Evolutionary conservation across 2,329 filamentous ascomycete genomes (phyloP).

Genomic region (Biscogniauxia mediterranea): DNA sequence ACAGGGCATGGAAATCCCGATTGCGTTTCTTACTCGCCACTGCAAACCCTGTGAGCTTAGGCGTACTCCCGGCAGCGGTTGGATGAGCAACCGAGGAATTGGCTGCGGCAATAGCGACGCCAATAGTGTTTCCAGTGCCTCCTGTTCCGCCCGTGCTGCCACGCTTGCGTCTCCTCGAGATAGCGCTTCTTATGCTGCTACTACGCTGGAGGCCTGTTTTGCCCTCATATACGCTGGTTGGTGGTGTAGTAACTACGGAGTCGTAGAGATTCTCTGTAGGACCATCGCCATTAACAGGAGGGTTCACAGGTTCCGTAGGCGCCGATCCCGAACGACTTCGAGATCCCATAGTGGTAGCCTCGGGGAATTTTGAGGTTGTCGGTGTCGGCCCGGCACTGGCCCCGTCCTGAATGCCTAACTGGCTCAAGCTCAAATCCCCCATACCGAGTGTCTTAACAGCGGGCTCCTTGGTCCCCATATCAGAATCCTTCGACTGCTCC

Average conservation of each 20-base stretch:
- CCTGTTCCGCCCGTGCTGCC: conserved; percentile 76
- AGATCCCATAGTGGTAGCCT: conserved; percentile 40
- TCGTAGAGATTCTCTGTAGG: conserved; percentile 47
- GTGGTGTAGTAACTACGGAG: conserved; percentile 53
- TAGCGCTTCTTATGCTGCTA: conserved; percentile 65
- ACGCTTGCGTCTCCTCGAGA: conserved; percentile 66
- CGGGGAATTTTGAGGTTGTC: conserved; percentile 53
- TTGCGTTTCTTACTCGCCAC: conserved; percentile 96
- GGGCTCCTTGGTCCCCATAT: conserved; percentile 61
- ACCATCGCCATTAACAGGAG: conserved; percentile 34
- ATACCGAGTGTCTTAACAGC: conserved; percentile 86
- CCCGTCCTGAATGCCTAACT: conserved; percentile 74
- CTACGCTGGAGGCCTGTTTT: conserved; percentile 60
- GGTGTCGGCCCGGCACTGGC: conserved; percentile 54
- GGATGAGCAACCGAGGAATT: conserved; percentile 68
- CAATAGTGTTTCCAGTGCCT: conserved; percentile 63
- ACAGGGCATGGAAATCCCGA: conserved; percentile 87
- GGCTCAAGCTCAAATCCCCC: conserved; percentile 85
- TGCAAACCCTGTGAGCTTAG: conserved; percentile 89
- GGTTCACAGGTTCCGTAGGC: conserved; percentile 43
- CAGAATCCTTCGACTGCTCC: conserved; percentile 38
- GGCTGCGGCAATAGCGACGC: conserved; percentile 69
- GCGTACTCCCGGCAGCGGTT: conserved; percentile 54
- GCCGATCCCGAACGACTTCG: conserved; percentile 58
- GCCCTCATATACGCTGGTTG: conserved; percentile 64